These are phyloP conservation scores for Aspergillus cavernicola DNA, from an alignment of 495 filamentous ascomycete genomes.

Conservation along the genomic window DNA sequence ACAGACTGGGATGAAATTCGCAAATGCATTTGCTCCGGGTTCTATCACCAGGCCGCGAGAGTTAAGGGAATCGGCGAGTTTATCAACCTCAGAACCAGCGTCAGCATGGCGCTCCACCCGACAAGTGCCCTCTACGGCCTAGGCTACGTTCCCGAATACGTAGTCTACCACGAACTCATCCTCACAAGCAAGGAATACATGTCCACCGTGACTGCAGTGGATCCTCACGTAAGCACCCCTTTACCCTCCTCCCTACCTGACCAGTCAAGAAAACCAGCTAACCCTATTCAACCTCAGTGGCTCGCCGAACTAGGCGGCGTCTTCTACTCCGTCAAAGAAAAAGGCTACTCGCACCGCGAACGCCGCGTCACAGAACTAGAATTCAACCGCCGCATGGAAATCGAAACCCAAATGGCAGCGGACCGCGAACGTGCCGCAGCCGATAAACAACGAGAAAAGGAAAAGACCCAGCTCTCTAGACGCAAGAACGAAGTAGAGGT, in stretches of 20 bases:
- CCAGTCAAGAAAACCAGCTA: conserved; percentile 9
- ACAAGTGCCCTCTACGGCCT: conserved; percentile 89
- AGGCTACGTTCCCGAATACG: conserved; percentile 92
- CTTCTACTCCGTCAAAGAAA: conserved; percentile 97
- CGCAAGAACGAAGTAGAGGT: conserved; percentile 40
- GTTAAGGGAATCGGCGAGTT: conserved; percentile 97
- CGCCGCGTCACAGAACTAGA: conserved; percentile 89
- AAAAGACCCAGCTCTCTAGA: conserved; percentile 32
- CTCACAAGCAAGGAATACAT: conserved; percentile 98
- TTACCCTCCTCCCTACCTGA: not conserved
- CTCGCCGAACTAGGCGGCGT: conserved; percentile 97
- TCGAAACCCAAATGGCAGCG: conserved; percentile 87
- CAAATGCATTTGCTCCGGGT: conserved; percentile 95
- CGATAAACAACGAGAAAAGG: conserved; percentile 55
- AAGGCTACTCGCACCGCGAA: conserved; percentile 88
- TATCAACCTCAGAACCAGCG: conserved; percentile 89
- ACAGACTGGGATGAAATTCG: conserved; percentile 96
- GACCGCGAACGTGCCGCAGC: conserved; percentile 63
- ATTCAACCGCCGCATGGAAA: conserved; percentile 93
- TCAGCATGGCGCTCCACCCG: conserved; percentile 90
- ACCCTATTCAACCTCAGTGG: conserved; percentile 56
- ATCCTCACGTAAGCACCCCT: conserved; percentile 65
- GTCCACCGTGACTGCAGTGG: conserved; percentile 93
- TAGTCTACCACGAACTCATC: conserved; percentile 97
- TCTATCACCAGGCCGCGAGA: conserved; percentile 97